Evolutionary conservation across 1,284 basidiomycete species (phyloP).

Genomic region (Stygiomarasmius scandens): DNA sequence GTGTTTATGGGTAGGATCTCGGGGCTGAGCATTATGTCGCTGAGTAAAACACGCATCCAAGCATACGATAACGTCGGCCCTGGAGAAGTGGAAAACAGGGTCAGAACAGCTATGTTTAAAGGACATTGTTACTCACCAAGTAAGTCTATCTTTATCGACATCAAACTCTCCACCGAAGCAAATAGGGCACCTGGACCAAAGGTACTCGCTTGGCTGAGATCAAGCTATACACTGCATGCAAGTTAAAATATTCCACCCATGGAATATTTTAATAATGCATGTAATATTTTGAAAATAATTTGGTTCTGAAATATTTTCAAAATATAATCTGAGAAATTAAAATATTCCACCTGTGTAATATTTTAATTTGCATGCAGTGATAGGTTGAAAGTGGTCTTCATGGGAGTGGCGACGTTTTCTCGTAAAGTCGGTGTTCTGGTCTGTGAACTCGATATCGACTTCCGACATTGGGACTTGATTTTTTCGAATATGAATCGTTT

Average conservation of each 20-base stretch:
- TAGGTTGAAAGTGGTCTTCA: no score
- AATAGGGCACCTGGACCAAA: slow-evolving; percentile 16
- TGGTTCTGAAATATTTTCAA: no score
- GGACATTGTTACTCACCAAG: background rate
- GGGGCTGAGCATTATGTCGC: slow-evolving; percentile 12
- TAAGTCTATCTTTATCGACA: background rate
- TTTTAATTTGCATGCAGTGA: no score
- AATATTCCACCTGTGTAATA: no score
- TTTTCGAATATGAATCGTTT: background rate
- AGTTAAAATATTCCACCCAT: no score
- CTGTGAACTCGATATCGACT: background rate
- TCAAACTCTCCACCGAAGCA: slow-evolving; percentile 18
- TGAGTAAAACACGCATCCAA: slow-evolving; percentile 22
- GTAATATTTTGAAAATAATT: no score
- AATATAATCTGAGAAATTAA: no score
- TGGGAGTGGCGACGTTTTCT: no score
- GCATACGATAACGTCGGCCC: slow-evolving; percentile 12
- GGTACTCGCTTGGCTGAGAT: slow-evolving; percentile 19
- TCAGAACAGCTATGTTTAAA: background rate
- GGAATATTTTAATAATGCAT: no score
- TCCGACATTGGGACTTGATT: background rate
- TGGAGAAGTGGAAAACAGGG: no score
- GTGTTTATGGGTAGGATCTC: background rate
- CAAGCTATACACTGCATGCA: no score
- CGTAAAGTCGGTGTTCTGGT: no score